phyloP scores from a whole-genome alignment of 2,329 filamentous ascomycete genomes.

The Sclerotinia borealis region DNA sequence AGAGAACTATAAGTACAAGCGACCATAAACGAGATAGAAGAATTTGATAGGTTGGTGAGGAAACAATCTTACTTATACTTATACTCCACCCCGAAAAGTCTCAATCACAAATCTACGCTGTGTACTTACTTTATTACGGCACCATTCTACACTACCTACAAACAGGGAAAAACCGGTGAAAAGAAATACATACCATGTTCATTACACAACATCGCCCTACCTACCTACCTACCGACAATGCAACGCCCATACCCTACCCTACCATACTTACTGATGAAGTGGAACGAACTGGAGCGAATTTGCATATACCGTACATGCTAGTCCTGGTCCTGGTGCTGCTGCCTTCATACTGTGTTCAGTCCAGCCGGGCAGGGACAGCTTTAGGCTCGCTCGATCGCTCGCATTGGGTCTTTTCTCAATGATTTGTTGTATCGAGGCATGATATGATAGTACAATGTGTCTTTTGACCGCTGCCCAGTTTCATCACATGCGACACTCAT shows the following conservation, averaged over 20 bases:
- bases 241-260: background rate
- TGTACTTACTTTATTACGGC: too few relatives aligned
- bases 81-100: background rate
- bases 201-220: background rate
- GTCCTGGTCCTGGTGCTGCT: background rate
- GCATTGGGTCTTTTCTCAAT: background rate
- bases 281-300: background rate
- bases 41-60: background rate
- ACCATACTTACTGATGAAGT: background rate
- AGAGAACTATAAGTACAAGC: background rate
- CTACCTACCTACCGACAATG: background rate
- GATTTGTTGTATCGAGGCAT: background rate
- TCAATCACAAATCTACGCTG: too few relatives aligned
- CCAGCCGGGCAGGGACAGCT: background rate
- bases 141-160: background rate
- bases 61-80: constrained; percentile 1
- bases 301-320: background rate
- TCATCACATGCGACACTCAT: background rate
- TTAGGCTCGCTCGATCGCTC: background rate
- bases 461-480: background rate
- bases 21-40: background rate
- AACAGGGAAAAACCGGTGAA: background rate
- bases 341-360: background rate
- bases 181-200: background rate
- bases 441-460: background rate